Evolutionary conservation across 352 stramenopile genomes (phyloP).

Genomic region (Globisporangium radiosum): DNA sequence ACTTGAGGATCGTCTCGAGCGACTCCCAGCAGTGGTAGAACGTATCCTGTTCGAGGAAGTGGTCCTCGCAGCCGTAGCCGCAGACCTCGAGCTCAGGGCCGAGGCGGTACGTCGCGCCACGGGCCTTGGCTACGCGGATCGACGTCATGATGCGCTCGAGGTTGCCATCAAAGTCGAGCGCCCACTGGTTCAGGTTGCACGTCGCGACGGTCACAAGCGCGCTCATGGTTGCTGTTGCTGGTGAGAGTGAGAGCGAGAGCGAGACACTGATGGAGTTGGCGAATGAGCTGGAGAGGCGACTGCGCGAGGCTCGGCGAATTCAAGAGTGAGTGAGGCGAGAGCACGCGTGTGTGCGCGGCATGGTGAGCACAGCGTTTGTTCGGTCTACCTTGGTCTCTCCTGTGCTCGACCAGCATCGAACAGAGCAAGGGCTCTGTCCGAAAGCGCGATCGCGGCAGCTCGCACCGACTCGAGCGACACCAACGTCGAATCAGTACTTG

Average conservation of each 20-base stretch:
- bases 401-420: not conserved
- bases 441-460: not conserved
- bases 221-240: slow-evolving; percentile 74
- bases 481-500: not conserved
- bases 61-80: slow-evolving; percentile 98
- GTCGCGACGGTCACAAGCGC: slow-evolving; percentile 93
- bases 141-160: slow-evolving; percentile 87
- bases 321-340: slow-evolving; percentile 3
- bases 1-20: slow-evolving; percentile 80
- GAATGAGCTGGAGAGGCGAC: not conserved
- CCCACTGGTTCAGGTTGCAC: slow-evolving; percentile 99
- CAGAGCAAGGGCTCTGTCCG: not conserved
- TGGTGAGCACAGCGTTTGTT: too few species aligned
- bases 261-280: not conserved
- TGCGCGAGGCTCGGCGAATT: slow-evolving; percentile 6
- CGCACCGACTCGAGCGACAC: not conserved
- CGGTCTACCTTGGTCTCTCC: not conserved
- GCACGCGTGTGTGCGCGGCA: too few species aligned
- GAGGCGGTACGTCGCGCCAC: slow-evolving; percentile 88
- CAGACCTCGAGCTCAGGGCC: slow-evolving; percentile 97
- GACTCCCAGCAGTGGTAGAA: slow-evolving; percentile 97
- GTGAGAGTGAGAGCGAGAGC: slow-evolving; percentile 81
- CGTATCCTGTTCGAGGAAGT: slow-evolving; percentile 98
- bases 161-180: slow-evolving; percentile 98
- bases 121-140: slow-evolving; percentile 85